Percentiles rank a stretch among this genome's conserved stretches.
Evolutionary conservation across 2,329 filamentous ascomycete species (phyloP).

Genomic region (Calonectria pseudoreteaudii): DNA sequence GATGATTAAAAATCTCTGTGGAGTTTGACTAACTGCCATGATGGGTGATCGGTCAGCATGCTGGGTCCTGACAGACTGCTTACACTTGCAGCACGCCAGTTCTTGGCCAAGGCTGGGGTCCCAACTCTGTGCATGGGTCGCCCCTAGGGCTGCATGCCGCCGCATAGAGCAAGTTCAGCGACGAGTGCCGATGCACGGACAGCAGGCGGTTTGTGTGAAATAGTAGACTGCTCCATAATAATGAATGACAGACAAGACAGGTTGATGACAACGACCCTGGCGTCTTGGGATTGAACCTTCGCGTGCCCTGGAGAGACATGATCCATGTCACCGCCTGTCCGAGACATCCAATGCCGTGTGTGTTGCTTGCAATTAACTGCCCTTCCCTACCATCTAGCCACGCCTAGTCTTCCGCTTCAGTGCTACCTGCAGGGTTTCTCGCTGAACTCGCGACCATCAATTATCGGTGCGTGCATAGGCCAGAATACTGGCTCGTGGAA

Average conservation of each 20-base stretch:
- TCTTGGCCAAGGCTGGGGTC: not conserved
- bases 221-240: not conserved
- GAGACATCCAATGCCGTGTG: not conserved
- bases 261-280: not conserved
- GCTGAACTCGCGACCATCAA: not conserved
- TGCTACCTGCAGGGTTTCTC: not conserved
- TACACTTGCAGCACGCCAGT: constrained; percentile 11
- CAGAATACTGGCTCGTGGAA: not conserved
- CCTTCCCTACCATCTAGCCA: not conserved
- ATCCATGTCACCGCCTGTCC: not conserved
- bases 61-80: constrained; percentile 18
- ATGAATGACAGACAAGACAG: not conserved
- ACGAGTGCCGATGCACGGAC: constrained; percentile 6
- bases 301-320: not conserved
- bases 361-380: no score
- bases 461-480: not conserved
- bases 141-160: not conserved
- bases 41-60: constrained; percentile 19
- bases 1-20: no score
- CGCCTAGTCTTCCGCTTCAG: not conserved
- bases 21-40: not conserved
- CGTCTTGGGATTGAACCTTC: constrained; percentile 3
- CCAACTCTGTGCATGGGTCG: not conserved
- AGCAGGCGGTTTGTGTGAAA: not conserved
- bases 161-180: not conserved